Conservation (phyloP, 2,329 filamentous ascomycete genomes). For the Chaetomiaceae sp. region DNA sequence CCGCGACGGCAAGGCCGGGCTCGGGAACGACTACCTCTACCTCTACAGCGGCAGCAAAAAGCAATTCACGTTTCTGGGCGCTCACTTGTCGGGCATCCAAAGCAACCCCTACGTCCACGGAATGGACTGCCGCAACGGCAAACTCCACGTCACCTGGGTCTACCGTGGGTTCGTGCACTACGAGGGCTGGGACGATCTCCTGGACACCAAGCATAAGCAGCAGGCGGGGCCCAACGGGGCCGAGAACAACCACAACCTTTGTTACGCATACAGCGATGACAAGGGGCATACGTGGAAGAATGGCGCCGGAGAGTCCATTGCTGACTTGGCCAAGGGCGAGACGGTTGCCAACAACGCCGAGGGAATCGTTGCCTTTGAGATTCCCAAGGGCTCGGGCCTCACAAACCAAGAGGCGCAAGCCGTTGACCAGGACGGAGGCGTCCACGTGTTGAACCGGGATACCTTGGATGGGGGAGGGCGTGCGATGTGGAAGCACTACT, state of each 20-base stretch:
- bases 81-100: constrained; percentile 40
- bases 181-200: constrained; percentile 39
- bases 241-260: constrained; percentile 47
- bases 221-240: constrained; percentile 41
- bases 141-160: constrained; percentile 46
- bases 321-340: constrained; percentile 33
- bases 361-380: constrained; percentile 41
- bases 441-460: constrained; percentile 48
- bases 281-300: constrained; percentile 41
- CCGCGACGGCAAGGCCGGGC: constrained; percentile 47
- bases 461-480: constrained; percentile 28
- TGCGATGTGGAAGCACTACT: constrained; percentile 39
- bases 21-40: constrained; percentile 47
- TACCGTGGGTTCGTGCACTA: constrained; percentile 46
- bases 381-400: constrained; percentile 44
- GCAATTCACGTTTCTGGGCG: constrained; percentile 37
- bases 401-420: constrained; percentile 49
- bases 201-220: constrained; percentile 39
- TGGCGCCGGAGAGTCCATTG: constrained; percentile 34
- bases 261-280: constrained; percentile 46
- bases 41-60: constrained; percentile 37
- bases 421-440: constrained; percentile 41
- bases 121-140: constrained; percentile 30
- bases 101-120: constrained; percentile 52
- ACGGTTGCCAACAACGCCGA: constrained; percentile 38